A percentile compares a stretch with the other conserved stretches of the same genome.
phyloP scores from a whole-genome alignment of 768 basidiomycete genomes.

The Xanthoconium stramineum region DNA sequence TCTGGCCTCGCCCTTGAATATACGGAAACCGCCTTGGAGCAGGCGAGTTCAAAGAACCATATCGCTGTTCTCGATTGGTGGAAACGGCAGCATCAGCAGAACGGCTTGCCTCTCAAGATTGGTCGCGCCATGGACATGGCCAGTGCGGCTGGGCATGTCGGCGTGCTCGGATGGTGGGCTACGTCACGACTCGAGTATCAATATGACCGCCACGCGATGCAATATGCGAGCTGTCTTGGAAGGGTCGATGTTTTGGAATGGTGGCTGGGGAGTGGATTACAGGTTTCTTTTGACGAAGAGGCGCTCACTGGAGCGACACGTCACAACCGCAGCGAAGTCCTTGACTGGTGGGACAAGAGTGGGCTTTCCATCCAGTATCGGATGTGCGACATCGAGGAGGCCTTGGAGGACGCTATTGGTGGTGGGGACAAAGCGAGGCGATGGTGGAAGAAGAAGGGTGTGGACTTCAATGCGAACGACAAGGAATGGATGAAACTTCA shows the following conservation, averaged over 20 bases:
- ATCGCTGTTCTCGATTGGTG: slow-evolving; percentile 83
- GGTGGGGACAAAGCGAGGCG: slow-evolving; percentile 70
- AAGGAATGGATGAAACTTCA: slow-evolving; percentile 88
- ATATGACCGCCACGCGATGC: slow-evolving; percentile 73
- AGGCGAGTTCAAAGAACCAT: slow-evolving; percentile 75
- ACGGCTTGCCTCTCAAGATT: slow-evolving; percentile 65
- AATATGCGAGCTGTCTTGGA: slow-evolving; percentile 77
- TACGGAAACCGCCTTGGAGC: slow-evolving; percentile 75
- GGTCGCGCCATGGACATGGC: slow-evolving; percentile 87
- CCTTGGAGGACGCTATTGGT: slow-evolving; percentile 81
- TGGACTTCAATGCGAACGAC: slow-evolving; percentile 80
- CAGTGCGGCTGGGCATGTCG: slow-evolving; percentile 70
- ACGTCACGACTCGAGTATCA: slow-evolving; percentile 73
- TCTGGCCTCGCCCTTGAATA: slow-evolving; percentile 69
- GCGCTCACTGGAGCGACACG: slow-evolving; percentile 76
- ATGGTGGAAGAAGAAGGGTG: slow-evolving; percentile 82
- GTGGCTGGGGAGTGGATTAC: slow-evolving; percentile 79
- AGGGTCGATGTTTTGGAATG: slow-evolving; percentile 78
- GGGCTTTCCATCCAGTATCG: slow-evolving; percentile 81
- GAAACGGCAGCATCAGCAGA: slow-evolving; percentile 53
- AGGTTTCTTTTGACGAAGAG: slow-evolving; percentile 78
- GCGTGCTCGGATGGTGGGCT: slow-evolving; percentile 84
- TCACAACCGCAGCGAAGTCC: slow-evolving; percentile 75
- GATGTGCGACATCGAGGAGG: slow-evolving; percentile 91
- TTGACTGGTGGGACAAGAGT: slow-evolving; percentile 87